These are phyloP conservation scores for Biancaea sappan DNA, from an alignment of 306 rosid genomes.

Conservation along the genomic window DNA sequence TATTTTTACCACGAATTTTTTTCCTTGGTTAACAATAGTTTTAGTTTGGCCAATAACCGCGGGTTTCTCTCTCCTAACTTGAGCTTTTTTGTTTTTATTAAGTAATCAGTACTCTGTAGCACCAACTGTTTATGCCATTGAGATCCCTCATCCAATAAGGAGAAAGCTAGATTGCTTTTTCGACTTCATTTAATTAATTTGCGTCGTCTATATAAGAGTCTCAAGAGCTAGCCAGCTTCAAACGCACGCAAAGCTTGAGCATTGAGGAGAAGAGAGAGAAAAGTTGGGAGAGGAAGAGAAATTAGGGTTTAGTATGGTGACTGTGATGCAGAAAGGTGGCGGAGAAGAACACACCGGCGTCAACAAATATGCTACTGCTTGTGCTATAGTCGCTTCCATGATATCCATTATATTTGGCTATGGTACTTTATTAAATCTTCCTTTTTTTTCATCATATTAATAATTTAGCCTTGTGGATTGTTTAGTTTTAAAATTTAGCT, in stretches of 20 bases:
- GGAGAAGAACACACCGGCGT: background rate
- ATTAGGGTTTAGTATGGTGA: background rate
- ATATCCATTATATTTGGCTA: slow-evolving; percentile 73
- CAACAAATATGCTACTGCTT: slow-evolving; percentile 69
- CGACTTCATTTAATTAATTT: background rate
- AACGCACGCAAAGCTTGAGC: background rate
- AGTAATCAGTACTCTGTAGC: background rate
- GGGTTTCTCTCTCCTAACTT: background rate
- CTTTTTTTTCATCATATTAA: too few relatives aligned
- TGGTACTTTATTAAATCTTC: slow-evolving; percentile 22
- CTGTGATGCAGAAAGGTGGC: slow-evolving; percentile 12
- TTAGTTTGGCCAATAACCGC: too few relatives aligned
- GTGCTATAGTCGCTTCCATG: slow-evolving; percentile 70
- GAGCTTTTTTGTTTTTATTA: background rate
- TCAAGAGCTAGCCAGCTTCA: background rate
- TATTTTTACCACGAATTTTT: too few relatives aligned
- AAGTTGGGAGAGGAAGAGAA: background rate
- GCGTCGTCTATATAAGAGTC: background rate
- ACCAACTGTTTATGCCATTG: background rate
- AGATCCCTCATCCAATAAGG: background rate
- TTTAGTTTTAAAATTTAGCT: too few relatives aligned
- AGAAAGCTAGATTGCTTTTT: too few relatives aligned
- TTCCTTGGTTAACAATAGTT: too few relatives aligned
- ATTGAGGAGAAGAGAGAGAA: background rate
- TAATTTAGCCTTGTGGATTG: too few relatives aligned